Evolutionary conservation across 2,329 filamentous ascomycete genomes (phyloP), one percentile per base, ranked within the genome.

Genomic region (Penicillium fuscoglaucum): DNA sequence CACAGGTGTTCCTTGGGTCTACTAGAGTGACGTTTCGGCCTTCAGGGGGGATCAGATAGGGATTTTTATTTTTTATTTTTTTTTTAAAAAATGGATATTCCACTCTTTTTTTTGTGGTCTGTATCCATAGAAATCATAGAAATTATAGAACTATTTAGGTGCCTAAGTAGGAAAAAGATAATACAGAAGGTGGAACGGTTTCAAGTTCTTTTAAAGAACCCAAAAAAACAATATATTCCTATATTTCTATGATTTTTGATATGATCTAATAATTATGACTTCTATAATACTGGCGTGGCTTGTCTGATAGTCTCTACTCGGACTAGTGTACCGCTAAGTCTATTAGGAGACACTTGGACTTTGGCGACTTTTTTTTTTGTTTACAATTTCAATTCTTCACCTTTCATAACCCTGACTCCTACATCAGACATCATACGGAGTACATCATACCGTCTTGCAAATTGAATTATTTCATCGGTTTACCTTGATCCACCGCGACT

Each of bases 241-340:
- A 52, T 8, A 5, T 21, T 21, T 21, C 19, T 26, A 4, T 31
- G 35, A 26, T 29, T 21, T 5, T 37, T 28, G n/a, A 26, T 15
- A 45, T 31, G 28, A 52, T 55, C n/a, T n/a, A 28, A 50, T 55
- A 33, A 50, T 50, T 26, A 31, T 48, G 46, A 48, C 46, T 37
- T 41, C 26, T 41, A 44, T 52, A 45, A 29, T 50, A 39, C 52
- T 55, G 49, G 52, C 26, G 54, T 52, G 48, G 48, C 40, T 57
- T 45, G 53, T 28, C 21, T 55, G 37, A 51, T 51, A 35, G 40
- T 57, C 54, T 43, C 29, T 57, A 21, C 52, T 49, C 28, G 52
- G 50, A 58, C 55, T 58, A 58, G 55, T 54, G 50, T 54, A 58
- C 55, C 55, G 55, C 55, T 58, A 58, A 57, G 35, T 48, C 52